These are phyloP conservation scores for Przewalskia tangutica DNA, from an alignment of 257 asterid species.

Conservation along the genomic window DNA sequence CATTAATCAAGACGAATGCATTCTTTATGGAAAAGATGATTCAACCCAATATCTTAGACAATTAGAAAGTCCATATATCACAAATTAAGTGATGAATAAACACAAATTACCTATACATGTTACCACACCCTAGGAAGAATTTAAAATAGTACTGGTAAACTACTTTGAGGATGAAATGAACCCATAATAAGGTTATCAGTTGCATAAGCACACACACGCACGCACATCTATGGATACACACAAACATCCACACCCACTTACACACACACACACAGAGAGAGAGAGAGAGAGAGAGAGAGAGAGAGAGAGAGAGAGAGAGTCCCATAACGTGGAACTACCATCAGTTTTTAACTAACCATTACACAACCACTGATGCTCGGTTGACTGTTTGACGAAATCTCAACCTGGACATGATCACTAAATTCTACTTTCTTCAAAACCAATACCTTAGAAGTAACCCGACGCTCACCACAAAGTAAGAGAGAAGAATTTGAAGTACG, in stretches of 20 bases:
- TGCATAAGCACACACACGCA: neutral
- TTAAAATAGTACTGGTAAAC: neutral
- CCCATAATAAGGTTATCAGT: neutral
- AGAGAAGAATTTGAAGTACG: neutral
- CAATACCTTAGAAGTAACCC: neutral
- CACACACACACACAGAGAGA: neutral
- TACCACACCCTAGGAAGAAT: neutral
- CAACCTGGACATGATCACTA: conserved; percentile 8
- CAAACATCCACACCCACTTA: too few relatives aligned
- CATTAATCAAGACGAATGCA: neutral
- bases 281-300: too few relatives aligned
- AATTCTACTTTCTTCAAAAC: conserved; percentile 11
- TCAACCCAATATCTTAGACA: neutral
- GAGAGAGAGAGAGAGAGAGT: neutral
- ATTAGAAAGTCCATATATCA: neutral
- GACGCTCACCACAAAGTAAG: neutral
- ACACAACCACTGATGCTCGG: conserved; percentile 19
- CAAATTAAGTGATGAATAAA: neutral
- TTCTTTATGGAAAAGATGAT: neutral
- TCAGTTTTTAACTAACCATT: conserved; percentile 12
- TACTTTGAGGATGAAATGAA: neutral
- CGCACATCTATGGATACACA: too few relatives aligned
- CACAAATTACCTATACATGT: neutral
- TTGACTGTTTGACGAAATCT: conserved; percentile 11
- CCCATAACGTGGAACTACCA: neutral